These are phyloP conservation scores for Chrysoporthe puriensis DNA, from an alignment of 2,329 filamentous ascomycete genomes.

Conservation along the genomic window DNA sequence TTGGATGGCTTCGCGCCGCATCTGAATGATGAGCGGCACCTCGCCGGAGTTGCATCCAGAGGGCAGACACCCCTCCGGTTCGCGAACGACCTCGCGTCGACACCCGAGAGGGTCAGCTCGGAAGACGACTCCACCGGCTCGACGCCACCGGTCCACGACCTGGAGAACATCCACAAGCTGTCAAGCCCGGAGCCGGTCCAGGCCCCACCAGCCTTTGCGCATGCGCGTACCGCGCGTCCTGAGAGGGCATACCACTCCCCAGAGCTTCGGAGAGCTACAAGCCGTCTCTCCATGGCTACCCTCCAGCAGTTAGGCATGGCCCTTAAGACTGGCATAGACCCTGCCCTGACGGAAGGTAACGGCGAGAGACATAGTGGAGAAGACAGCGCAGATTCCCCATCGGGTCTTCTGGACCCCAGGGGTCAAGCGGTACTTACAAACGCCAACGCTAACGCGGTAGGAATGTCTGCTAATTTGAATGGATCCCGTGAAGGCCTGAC, in stretches of 20 bases:
- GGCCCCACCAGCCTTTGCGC: constrained; percentile 72
- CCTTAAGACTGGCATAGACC: constrained; percentile 25
- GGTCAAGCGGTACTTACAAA: constrained; percentile 56
- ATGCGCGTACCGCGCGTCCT: constrained; percentile 68
- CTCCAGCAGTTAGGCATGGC: constrained; percentile 79
- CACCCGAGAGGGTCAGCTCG: constrained; percentile 59
- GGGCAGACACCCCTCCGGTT: constrained; percentile 44
- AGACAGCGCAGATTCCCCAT: constrained; percentile 38
- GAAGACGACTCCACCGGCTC: constrained; percentile 55
- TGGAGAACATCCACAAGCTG: constrained; percentile 59
- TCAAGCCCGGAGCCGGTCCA: constrained; percentile 76
- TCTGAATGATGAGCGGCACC: constrained; percentile 22
- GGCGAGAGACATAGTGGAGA: constrained; percentile 35
- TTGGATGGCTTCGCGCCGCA: constrained; percentile 30
- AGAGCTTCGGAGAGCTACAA: constrained; percentile 79
- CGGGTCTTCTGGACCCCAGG: constrained; percentile 40
- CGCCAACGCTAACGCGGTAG: constrained; percentile 50
- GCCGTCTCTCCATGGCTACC: constrained; percentile 80
- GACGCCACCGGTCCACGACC: constrained; percentile 50
- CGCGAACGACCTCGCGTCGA: constrained; percentile 48
- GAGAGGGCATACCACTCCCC: constrained; percentile 74
- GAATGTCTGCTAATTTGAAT: constrained; percentile 58
- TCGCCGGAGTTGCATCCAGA: constrained; percentile 31
- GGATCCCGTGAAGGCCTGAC: constrained; percentile 58
- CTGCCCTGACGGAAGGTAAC: constrained; percentile 27